Conservation (phyloP, 1,284 basidiomycete genomes). For the Schizophyllum amplum region DNA sequence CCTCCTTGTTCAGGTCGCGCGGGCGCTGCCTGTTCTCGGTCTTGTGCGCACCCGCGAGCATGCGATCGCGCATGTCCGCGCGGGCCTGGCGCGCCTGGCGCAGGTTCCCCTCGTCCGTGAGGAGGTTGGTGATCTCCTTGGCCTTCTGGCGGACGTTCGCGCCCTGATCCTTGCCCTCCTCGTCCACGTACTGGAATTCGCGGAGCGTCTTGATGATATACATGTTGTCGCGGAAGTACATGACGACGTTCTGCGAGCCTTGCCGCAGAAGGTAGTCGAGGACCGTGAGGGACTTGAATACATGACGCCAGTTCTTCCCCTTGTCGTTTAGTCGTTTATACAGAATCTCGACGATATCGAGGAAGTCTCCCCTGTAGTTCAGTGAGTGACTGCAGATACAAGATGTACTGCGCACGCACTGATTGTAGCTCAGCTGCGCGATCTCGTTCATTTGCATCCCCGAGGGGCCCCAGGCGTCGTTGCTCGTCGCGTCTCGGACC, state of each 20-base stretch:
- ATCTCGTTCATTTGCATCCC: slow-evolving; percentile 99
- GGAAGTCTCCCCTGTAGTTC: slow-evolving; percentile 78
- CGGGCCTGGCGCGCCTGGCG: slow-evolving; percentile 80
- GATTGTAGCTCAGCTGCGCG: slow-evolving; percentile 95
- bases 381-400: slow-evolving; percentile 1
- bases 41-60: slow-evolving; percentile 58
- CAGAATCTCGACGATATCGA: slow-evolving; percentile 99
- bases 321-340: slow-evolving; percentile 99
- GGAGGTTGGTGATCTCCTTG: slow-evolving; percentile 95
- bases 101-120: slow-evolving; percentile 85
- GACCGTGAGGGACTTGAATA: slow-evolving; percentile 97
- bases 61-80: slow-evolving; percentile 91
- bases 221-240: slow-evolving; percentile 97
- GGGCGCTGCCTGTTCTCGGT: slow-evolving; percentile 37
- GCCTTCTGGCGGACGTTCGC: slow-evolving; percentile 99
- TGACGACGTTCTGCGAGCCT: slow-evolving; percentile 96
- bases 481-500: slow-evolving; percentile 98
- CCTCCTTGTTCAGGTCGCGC: slow-evolving; percentile 42
- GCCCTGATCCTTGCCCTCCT: slow-evolving; percentile 94
- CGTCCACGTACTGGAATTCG: slow-evolving; percentile 97
- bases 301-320: slow-evolving; percentile 99
- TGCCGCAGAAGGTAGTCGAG: slow-evolving; percentile 96
- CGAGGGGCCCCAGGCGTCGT: slow-evolving; percentile 98
- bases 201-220: slow-evolving; percentile 99
- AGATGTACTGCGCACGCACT: slow-evolving; percentile 31